These are phyloP conservation scores for Ophiostoma triangulosporum DNA, from an alignment of 2,329 filamentous ascomycete species.

Conservation along the genomic window DNA sequence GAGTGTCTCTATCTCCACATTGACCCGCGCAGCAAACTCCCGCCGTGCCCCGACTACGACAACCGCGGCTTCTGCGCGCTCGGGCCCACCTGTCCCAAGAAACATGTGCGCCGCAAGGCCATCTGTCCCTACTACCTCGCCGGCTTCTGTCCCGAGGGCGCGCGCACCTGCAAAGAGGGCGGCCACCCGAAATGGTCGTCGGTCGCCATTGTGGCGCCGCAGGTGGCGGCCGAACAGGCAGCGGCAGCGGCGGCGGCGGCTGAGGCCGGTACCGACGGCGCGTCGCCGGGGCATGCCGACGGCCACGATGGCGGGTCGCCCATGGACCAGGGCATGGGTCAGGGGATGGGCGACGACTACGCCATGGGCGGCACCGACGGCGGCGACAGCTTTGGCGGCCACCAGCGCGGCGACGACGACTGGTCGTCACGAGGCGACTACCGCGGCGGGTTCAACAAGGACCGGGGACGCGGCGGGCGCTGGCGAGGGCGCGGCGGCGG, in stretches of 20 bases:
- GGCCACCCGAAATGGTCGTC: constrained; percentile 64
- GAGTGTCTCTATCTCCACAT: constrained; percentile 91
- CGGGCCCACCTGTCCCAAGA: constrained; percentile 74
- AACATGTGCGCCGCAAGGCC: constrained; percentile 62
- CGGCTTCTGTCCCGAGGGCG: constrained; percentile 80
- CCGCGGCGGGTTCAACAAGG: constrained; percentile 15
- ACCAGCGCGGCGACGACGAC: constrained; percentile 5
- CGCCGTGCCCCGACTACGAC: constrained; percentile 82
- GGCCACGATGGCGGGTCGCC: background rate
- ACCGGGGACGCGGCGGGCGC: constrained; percentile 22
- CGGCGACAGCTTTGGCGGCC: background rate
- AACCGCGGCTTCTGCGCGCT: constrained; percentile 89
- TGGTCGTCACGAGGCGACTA: constrained; percentile 1
- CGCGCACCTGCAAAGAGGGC: constrained; percentile 56
- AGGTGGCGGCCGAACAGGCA: constrained; percentile 7
- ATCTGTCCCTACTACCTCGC: constrained; percentile 79
- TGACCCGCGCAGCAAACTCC: constrained; percentile 65
- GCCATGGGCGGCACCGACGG: constrained; percentile 1
- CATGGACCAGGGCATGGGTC: background rate
- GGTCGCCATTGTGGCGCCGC: constrained; percentile 38
- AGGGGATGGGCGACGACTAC: constrained; percentile 4
- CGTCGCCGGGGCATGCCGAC: background rate
- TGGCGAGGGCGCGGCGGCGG: constrained; percentile 20
- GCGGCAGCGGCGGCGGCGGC: constrained; percentile 6
- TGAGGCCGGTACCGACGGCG: constrained; percentile 19